Evolutionary conservation across 2,329 filamentous ascomycete genomes (phyloP).

Genomic region (Penicillium olsonii): DNA sequence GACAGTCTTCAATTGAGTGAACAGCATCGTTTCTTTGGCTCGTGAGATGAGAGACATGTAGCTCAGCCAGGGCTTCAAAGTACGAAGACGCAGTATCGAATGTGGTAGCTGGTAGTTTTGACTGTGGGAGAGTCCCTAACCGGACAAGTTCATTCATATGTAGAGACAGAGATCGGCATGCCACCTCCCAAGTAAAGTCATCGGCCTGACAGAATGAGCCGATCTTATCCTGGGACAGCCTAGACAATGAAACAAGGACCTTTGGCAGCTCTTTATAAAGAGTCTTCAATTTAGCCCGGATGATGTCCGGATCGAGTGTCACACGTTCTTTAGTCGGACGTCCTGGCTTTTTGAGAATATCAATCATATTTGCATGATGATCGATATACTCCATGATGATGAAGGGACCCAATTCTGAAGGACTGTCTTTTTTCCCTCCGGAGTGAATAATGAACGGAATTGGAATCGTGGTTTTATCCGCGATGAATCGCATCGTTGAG

Average conservation of each 20-base stretch:
- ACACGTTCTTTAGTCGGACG: too few relatives aligned
- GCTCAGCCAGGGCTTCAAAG: constrained; percentile 42
- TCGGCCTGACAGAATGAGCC: constrained; percentile 37
- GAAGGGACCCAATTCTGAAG: not conserved
- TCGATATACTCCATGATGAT: not conserved
- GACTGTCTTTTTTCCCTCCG: constrained; percentile 1
- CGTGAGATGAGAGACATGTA: constrained; percentile 44
- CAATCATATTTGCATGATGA: not conserved
- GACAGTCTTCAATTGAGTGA: constrained; percentile 22
- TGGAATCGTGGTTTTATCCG: constrained; percentile 7
- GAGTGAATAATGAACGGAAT: constrained; percentile 1
- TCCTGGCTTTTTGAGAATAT: not conserved
- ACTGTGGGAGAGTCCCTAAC: constrained; percentile 24
- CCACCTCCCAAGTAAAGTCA: constrained; percentile 27
- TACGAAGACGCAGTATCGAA: constrained; percentile 40
- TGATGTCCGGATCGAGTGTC: constrained; percentile 13
- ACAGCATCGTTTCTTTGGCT: constrained; percentile 45
- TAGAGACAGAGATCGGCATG: constrained; percentile 40
- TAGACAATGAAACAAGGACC: constrained; percentile 44
- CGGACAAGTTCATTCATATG: constrained; percentile 46
- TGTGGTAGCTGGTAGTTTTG: constrained; percentile 15
- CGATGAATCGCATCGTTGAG: constrained; percentile 9
- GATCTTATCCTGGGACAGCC: constrained; percentile 39
- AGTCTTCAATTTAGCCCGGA: constrained; percentile 6
- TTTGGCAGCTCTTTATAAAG: constrained; percentile 45